Evolutionary conservation across 2,329 filamentous ascomycete species (phyloP).

Genomic region (Phaeomoniella chlamydospora): DNA sequence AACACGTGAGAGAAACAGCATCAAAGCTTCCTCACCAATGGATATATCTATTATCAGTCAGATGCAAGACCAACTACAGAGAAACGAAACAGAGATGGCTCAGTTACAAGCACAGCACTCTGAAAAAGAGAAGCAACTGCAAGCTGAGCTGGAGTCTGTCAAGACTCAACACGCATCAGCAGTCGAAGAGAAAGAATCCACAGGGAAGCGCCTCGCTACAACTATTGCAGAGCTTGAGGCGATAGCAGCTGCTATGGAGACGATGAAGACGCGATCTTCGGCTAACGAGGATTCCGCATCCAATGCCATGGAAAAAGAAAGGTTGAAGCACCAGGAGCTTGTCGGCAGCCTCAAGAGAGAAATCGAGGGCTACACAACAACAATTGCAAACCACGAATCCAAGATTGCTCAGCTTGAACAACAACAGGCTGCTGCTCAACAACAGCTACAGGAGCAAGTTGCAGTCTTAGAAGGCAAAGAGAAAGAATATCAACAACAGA

Average conservation of each 20-base stretch:
- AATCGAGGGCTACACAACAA: constrained; percentile 66
- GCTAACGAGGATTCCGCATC: constrained; percentile 21
- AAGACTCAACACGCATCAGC: constrained; percentile 51
- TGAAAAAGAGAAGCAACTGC: constrained; percentile 61
- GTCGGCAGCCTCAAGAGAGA: constrained; percentile 53
- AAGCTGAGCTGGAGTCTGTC: constrained; percentile 55
- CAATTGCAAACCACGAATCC: constrained; percentile 52
- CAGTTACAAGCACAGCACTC: constrained; percentile 58
- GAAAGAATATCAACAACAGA: constrained; percentile 31
- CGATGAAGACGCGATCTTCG: constrained; percentile 20
- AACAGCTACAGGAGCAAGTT: constrained; percentile 53
- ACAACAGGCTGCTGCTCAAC: constrained; percentile 50
- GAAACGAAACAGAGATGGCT: constrained; percentile 69
- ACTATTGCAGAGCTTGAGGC: constrained; percentile 62
- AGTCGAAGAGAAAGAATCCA: constrained; percentile 54
- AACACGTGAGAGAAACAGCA: constrained; percentile 80
- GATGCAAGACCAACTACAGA: constrained; percentile 74
- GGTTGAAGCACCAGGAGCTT: constrained; percentile 43
- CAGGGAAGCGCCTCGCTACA: constrained; percentile 56
- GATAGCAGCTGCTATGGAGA: constrained; percentile 40
- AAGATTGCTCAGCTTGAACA: constrained; percentile 63
- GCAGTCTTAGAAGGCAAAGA: constrained; percentile 43
- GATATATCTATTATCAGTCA: constrained; percentile 84
- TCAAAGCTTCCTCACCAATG: constrained; percentile 65
- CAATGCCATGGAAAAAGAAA: constrained; percentile 33